These are phyloP conservation scores for Vitellaria paradoxa DNA, from an alignment of 179 eudicot genomes.

Conservation along the genomic window DNA sequence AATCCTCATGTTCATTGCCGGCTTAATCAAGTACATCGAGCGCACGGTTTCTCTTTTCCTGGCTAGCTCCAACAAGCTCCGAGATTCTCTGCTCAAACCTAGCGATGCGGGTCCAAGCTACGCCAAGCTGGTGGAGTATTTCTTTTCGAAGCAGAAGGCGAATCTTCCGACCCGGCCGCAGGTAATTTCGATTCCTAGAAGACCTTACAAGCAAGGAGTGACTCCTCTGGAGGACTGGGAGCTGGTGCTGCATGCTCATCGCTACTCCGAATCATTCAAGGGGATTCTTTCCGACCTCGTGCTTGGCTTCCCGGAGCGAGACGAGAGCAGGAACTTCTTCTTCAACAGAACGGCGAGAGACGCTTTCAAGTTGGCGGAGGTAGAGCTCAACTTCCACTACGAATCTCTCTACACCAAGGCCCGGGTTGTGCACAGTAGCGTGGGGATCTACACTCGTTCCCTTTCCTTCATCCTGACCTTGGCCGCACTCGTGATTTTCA, in stretches of 20 bases:
- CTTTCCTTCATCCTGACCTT: not conserved
- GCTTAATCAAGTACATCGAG: conserved; percentile 35
- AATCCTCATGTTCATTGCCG: conserved; percentile 31
- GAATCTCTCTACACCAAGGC: conserved; percentile 32
- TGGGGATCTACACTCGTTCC: not conserved
- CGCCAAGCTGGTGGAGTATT: conserved; percentile 34
- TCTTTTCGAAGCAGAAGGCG: conserved; percentile 11
- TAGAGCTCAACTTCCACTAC: conserved; percentile 38
- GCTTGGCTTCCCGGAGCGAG: conserved; percentile 22
- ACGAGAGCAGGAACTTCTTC: conserved; percentile 27
- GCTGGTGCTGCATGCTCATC: conserved; percentile 21
- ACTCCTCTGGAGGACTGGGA: not conserved
- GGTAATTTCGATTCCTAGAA: too few relatives aligned
- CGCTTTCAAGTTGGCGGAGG: conserved; percentile 36
- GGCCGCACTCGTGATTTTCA: conserved; percentile 9
- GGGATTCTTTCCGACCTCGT: conserved; percentile 30
- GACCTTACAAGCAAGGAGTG: too few relatives aligned
- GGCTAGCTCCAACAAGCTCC: conserved; percentile 30
- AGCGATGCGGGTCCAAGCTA: conserved; percentile 34
- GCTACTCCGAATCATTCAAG: conserved; percentile 23
- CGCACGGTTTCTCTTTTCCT: conserved; percentile 34
- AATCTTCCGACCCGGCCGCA: too few relatives aligned
- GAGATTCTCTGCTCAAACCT: conserved; percentile 20
- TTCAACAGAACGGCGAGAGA: conserved; percentile 12
- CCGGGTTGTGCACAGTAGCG: not conserved